Evolutionary conservation across 2,329 filamentous ascomycete genomes (phyloP), one percentile per base, ranked within the genome.

Genomic region (Microsporum canis): DNA sequence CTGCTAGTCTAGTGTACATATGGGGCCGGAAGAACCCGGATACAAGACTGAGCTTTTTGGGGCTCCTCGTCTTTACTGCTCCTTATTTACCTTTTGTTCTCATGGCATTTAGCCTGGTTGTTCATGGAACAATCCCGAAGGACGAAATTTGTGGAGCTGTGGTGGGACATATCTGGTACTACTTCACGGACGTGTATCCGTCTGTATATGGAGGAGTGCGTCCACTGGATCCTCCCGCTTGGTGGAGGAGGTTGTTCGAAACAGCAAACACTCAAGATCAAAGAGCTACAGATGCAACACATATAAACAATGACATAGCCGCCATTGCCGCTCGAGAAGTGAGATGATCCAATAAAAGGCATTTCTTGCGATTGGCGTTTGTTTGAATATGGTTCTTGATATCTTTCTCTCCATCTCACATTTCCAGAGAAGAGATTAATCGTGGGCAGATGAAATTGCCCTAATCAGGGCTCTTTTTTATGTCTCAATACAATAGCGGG

Each of bases 151-250:
- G 95, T 78, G 94, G 94, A 3, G 90, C 96, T 14, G 85, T 94
- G 7, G 91, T 97, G 43, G 94, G 94, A 7, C 94, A 99, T 75
- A 82, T 97, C 45, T 97, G 91, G 88, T 99, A 97, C 75, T 99
- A 96, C 77, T 96, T 97, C 75, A 89, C 86, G 63, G 94, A 99
- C 72, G 91, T 99, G 14, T 99, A 96, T 74, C 94, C 94, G 2
- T 88, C 91, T 2, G 82, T 96, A 49, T 89, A 96, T 75, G 85
- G 88, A 65, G 90, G 90, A 17, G 86, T 88, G 58, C 82, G 89
- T 61, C 94, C 94, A 0, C 80, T 99, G 56, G 92, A 96, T 68
- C 92, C 94, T 41, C 94, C 94, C 0, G 77, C 78, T 62, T 96
- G 89, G 86, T 99, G 92, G 92, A 83, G 88, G 62, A 82, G 91